phyloP scores from a whole-genome alignment of 1,284 basidiomycete species.

The Tilletiaria anomala region DNA sequence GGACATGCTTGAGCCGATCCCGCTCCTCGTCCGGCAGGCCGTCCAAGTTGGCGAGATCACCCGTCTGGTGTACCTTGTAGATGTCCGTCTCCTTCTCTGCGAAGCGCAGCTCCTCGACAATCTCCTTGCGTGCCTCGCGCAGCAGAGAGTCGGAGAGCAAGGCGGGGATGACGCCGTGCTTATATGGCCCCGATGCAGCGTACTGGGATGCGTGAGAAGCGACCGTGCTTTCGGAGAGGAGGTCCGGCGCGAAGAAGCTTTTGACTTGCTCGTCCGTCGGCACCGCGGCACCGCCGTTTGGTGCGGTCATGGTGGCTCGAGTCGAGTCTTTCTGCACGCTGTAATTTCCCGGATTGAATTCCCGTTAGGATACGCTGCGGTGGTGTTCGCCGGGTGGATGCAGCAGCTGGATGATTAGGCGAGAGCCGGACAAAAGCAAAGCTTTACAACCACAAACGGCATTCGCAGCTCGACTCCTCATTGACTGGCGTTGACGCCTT shows the following conservation, averaged over 20 bases:
- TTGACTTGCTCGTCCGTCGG: no score
- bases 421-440: no score
- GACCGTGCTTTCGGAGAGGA: neutral
- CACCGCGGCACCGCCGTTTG: no score
- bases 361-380: no score
- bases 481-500: no score
- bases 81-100: constrained; percentile 97
- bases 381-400: no score
- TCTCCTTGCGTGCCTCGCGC: constrained; percentile 59
- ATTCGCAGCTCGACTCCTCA: no score
- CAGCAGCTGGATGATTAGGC: no score
- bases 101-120: constrained; percentile 72
- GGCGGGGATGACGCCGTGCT: constrained; percentile 64
- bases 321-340: no score
- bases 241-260: neutral
- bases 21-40: constrained; percentile 48
- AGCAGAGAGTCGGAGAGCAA: constrained; percentile 74
- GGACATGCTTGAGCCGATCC: constrained; percentile 34
- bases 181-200: constrained; percentile 51
- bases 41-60: constrained; percentile 82
- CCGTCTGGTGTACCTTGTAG: constrained; percentile 97
- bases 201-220: constrained; percentile 16
- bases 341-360: no score
- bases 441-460: no score
- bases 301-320: no score